Evolutionary conservation across 441 rosid species (phyloP).

Genomic region (Eruca vesicaria): DNA sequence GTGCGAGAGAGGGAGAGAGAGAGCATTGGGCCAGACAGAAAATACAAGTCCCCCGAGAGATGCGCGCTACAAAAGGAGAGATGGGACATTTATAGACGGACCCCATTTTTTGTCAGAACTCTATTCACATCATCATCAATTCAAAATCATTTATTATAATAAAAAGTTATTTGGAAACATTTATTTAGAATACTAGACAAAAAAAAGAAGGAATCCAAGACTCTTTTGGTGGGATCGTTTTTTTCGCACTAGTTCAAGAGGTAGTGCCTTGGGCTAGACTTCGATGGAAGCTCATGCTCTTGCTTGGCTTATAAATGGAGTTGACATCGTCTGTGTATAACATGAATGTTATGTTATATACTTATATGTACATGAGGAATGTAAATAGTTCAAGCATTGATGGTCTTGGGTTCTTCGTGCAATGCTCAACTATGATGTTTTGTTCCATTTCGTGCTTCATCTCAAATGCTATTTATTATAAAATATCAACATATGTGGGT

Average conservation of each 20-base stretch:
- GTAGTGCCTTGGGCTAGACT: slow-evolving; percentile 12
- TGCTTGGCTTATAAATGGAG: slow-evolving; percentile 14
- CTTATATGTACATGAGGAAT: not conserved
- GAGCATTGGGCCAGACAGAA: slow-evolving; percentile 34
- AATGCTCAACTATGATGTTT: not conserved
- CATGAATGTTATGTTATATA: not conserved
- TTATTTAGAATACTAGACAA: not conserved
- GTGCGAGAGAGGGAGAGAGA: slow-evolving; percentile 26
- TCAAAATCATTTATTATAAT: slow-evolving; percentile 25
- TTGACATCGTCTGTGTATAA: not conserved
- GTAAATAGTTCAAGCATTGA: not conserved
- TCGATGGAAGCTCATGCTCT: slow-evolving; percentile 19
- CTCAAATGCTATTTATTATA: not conserved
- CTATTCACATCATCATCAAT: slow-evolving; percentile 36
- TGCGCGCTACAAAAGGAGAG: slow-evolving; percentile 43
- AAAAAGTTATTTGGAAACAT: not conserved
- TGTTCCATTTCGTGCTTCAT: not conserved
- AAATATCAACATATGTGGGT: not conserved
- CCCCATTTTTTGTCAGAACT: slow-evolving; percentile 37
- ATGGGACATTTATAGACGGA: slow-evolving; percentile 40
- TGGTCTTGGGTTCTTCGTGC: slow-evolving; percentile 10
- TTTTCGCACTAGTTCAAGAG: slow-evolving; percentile 10
- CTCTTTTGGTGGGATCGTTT: slow-evolving; percentile 4
- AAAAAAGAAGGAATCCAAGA: slow-evolving; percentile 26
- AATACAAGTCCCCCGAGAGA: slow-evolving; percentile 46